Evolutionary conservation across 2,329 filamentous ascomycete genomes (phyloP).

Genomic region (Aspergillus niger): DNA sequence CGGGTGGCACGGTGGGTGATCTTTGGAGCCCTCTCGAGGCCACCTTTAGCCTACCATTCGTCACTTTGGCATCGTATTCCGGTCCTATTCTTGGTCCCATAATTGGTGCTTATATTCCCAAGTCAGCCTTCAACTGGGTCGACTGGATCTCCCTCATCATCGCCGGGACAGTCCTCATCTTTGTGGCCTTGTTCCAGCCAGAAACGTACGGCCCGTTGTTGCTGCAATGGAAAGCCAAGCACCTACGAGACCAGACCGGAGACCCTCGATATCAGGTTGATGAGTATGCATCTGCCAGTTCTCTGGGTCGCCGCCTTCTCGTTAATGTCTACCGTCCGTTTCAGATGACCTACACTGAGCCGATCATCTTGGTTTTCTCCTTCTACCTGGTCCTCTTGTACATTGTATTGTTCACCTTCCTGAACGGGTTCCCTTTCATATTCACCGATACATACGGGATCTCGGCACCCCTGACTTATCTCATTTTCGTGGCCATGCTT

Average conservation of each 20-base stretch:
- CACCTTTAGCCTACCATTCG: constrained; percentile 1
- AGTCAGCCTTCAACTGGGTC: neutral
- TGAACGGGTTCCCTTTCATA: constrained; percentile 3
- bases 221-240: constrained; percentile 2
- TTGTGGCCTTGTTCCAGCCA: neutral
- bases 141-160: constrained; percentile 5
- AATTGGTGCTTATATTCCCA: neutral
- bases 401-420: constrained; percentile 7
- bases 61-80: constrained; percentile 3
- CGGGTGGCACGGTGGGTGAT: constrained; percentile 3
- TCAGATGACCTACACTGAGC: constrained; percentile 3
- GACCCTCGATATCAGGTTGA: constrained; percentile 2
- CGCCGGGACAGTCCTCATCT: neutral
- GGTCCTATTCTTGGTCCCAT: constrained; percentile 1
- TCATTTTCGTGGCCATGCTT: constrained; percentile 1
- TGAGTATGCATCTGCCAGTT: neutral
- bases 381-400: constrained; percentile 6
- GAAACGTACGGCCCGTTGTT: constrained; percentile 4
- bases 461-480: neutral
- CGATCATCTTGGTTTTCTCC: constrained; percentile 2
- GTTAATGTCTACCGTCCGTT: constrained; percentile 4
- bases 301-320: neutral
- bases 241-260: neutral
- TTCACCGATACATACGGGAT: constrained; percentile 1
- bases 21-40: constrained; percentile 1